Conservation (phyloP, 305 asterid species). For the Fraxinus baroniana region DNA sequence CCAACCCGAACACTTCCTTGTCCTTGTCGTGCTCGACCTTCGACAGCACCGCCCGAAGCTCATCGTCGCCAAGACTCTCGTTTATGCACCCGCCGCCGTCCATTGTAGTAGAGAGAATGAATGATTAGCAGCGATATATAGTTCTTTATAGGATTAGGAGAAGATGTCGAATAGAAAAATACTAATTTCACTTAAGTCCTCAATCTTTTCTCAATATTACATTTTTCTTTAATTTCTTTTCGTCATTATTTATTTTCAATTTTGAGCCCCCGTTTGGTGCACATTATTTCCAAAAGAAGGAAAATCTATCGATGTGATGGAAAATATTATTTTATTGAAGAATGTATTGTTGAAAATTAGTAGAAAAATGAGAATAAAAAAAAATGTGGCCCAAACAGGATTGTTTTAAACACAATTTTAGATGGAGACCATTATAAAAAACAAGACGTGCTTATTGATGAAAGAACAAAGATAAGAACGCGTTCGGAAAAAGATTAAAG, state of each 20-base stretch:
- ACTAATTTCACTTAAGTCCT: not conserved
- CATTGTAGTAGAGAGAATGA: not conserved
- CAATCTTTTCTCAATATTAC: not conserved
- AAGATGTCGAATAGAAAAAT: not conserved
- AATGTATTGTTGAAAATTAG: too few relatives aligned
- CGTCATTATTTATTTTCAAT: not conserved
- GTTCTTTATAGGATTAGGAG: not conserved
- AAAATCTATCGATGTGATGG: too few relatives aligned
- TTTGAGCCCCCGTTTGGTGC: too few relatives aligned
- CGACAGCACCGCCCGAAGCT: slow-evolving; percentile 12
- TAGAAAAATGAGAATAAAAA: too few relatives aligned
- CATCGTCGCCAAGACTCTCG: slow-evolving; percentile 13
- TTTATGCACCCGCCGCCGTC: slow-evolving; percentile 4
- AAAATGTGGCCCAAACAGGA: too few relatives aligned
- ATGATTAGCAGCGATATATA: not conserved
- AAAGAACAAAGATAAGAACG: not conserved
- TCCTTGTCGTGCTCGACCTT: slow-evolving; percentile 14
- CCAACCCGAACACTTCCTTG: slow-evolving; percentile 15
- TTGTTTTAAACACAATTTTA: not conserved
- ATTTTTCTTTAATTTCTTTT: not conserved
- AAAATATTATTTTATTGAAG: too few relatives aligned
- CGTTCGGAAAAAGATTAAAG: not conserved
- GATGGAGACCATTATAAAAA: not conserved
- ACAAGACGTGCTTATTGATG: not conserved
- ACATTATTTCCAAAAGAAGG: too few relatives aligned